Conservation (phyloP, 805 yeast genomes). For the Candida sithepensis region DNA sequence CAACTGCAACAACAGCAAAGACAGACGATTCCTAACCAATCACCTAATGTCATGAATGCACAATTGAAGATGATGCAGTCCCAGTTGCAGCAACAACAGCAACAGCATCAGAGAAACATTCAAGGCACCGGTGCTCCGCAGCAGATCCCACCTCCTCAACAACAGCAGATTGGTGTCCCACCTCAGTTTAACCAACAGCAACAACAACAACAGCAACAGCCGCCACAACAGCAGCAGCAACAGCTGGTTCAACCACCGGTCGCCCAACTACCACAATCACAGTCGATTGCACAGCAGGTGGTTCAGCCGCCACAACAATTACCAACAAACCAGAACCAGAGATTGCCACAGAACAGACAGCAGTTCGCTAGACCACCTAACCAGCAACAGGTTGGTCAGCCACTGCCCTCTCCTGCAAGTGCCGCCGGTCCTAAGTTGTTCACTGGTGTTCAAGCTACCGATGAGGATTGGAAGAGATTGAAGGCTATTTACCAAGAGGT, state of each 20-base stretch:
- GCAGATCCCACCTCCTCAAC: slow-evolving; percentile 7
- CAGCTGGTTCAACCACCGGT: slow-evolving; percentile 4
- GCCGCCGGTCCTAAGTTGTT: slow-evolving; percentile 25
- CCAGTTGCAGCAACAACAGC: slow-evolving; percentile 27
- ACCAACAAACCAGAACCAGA: slow-evolving; percentile 33
- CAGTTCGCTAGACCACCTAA: slow-evolving; percentile 13
- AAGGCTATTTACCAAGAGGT: slow-evolving; percentile 68
- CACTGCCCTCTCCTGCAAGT: slow-evolving; percentile 3
- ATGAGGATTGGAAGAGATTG: slow-evolving; percentile 59
- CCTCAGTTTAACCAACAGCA: slow-evolving; percentile 10
- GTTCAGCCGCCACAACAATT: slow-evolving; percentile 23
- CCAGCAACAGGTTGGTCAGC: slow-evolving; percentile 11
- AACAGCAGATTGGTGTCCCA: background rate
- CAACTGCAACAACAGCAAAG: slow-evolving; percentile 11
- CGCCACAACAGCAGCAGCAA: slow-evolving; percentile 13
- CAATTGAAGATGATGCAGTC: slow-evolving; percentile 19
- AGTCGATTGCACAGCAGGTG: slow-evolving; percentile 4
- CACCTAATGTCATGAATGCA: slow-evolving; percentile 13
- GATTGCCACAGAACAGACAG: slow-evolving; percentile 16
- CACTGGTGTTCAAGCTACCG: slow-evolving; percentile 41
- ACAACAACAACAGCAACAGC: slow-evolving; percentile 24
- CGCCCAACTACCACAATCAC: slow-evolving; percentile 1
- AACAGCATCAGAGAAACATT: slow-evolving; percentile 17
- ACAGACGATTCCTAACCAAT: slow-evolving; percentile 7
- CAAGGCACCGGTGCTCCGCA: slow-evolving; percentile 3